Percentiles rank a stretch among this genome's conserved stretches.
Conservation (phyloP, 73 alveolate genomes). For the Paramecium caudatum region DNA sequence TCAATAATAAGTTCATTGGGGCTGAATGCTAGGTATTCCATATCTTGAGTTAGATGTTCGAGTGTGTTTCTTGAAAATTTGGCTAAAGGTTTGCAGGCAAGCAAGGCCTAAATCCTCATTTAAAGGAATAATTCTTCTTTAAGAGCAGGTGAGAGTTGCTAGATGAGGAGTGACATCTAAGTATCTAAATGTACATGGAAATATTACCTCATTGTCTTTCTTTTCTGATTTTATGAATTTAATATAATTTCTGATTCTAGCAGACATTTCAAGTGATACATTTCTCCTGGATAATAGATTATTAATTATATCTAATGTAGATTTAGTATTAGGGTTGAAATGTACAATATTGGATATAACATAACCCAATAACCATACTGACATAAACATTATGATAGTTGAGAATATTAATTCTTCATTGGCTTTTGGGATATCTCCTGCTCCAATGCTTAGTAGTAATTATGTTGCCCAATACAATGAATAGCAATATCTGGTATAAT, state of each 20-base stretch:
- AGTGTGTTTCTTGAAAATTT: constrained; percentile 3
- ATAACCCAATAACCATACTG: neutral
- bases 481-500: constrained; percentile 16
- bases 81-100: neutral
- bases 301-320: neutral
- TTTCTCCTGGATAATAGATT: neutral
- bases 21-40: neutral
- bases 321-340: no score
- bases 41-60: neutral
- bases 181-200: neutral
- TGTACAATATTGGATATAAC: no score
- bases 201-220: constrained; percentile 7
- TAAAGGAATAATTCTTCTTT: neutral
- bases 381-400: neutral
- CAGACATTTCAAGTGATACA: neutral
- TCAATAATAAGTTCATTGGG: constrained; percentile 1
- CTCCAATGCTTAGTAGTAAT: neutral
- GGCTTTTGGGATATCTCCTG: neutral
- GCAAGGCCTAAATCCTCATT: neutral
- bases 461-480: neutral
- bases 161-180: constrained; percentile 18
- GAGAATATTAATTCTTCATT: constrained; percentile 30
- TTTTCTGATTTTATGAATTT: neutral
- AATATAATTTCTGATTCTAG: constrained; percentile 36
- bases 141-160: neutral